A percentile compares a stretch with the other conserved stretches of the same genome.
Conservation (phyloP, 2,329 filamentous ascomycete genomes). For the Ophiostoma novo-ulmi region DNA sequence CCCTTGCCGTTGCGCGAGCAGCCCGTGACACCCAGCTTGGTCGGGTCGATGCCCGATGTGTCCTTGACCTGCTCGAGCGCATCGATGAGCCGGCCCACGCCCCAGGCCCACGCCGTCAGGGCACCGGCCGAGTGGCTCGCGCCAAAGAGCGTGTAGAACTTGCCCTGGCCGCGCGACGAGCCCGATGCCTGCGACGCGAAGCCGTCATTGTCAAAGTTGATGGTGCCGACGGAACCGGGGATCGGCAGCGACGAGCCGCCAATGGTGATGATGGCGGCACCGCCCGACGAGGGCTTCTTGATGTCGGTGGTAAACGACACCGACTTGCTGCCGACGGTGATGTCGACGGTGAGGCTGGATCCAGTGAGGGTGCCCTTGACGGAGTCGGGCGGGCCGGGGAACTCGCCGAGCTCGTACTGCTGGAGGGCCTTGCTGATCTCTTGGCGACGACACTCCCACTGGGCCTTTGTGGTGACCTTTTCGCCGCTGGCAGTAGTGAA, state of each 20-base stretch:
- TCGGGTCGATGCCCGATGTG: constrained; percentile 45
- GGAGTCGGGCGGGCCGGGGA: constrained; percentile 43
- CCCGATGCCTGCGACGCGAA: constrained; percentile 48
- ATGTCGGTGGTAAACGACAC: constrained; percentile 44
- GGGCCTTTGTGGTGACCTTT: constrained; percentile 42
- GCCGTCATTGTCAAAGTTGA: constrained; percentile 55
- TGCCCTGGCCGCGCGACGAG: constrained; percentile 50
- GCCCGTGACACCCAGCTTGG: constrained; percentile 52
- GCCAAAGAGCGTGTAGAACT: constrained; percentile 32
- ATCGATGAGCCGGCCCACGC: constrained; percentile 56
- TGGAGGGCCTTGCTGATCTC: constrained; percentile 47
- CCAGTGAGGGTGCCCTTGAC: constrained; percentile 44
- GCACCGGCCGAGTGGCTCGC: constrained; percentile 37
- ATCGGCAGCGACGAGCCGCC: constrained; percentile 53
- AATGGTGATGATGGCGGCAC: constrained; percentile 52
- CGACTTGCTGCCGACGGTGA: constrained; percentile 42
- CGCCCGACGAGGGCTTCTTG: constrained; percentile 38
- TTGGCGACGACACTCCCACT: constrained; percentile 45
- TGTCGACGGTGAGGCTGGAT: constrained; percentile 41
- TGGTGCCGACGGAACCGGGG: constrained; percentile 50
- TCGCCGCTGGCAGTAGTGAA: constrained; percentile 43
- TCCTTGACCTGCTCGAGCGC: constrained; percentile 48
- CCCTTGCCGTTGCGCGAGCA: constrained; percentile 63
- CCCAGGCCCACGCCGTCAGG: constrained; percentile 60
- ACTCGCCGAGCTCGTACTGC: constrained; percentile 48